Conservation (phyloP, 768 basidiomycete genomes). For the Hygrocybe coccinea region DNA sequence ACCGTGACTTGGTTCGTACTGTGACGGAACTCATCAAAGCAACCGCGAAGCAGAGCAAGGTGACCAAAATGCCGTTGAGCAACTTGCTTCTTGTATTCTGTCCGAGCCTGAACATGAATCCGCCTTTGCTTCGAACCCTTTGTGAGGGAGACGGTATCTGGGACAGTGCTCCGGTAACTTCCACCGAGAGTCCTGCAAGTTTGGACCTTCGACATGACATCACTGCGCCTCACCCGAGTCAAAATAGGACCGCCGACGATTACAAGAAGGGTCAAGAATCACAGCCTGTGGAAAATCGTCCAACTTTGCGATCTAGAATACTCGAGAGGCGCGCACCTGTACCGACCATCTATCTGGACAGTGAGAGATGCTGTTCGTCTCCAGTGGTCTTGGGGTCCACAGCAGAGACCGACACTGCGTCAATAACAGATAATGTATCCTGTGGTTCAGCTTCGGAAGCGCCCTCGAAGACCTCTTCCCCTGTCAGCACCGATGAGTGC, state of each 20-base stretch:
- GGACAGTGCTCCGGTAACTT: slow-evolving; percentile 28
- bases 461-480: slow-evolving; percentile 15
- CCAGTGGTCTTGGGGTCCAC: neutral
- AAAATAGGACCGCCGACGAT: neutral
- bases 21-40: slow-evolving; percentile 74
- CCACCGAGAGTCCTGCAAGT: slow-evolving; percentile 14
- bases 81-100: slow-evolving; percentile 86
- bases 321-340: slow-evolving; percentile 23
- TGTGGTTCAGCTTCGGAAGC: slow-evolving; percentile 31
- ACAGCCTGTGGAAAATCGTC: slow-evolving; percentile 13
- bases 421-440: slow-evolving; percentile 7
- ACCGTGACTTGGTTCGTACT: slow-evolving; percentile 78
- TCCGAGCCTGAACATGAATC: slow-evolving; percentile 78
- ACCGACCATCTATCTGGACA: slow-evolving; percentile 36
- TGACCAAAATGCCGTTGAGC: slow-evolving; percentile 90
- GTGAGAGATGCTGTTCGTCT: slow-evolving; percentile 15
- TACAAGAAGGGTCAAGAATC: slow-evolving; percentile 5
- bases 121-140: slow-evolving; percentile 62
- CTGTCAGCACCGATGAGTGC: slow-evolving; percentile 4
- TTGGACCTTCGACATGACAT: slow-evolving; percentile 5
- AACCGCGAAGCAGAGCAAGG: slow-evolving; percentile 60
- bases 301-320: slow-evolving; percentile 13
- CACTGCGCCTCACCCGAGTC: neutral
- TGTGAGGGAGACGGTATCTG: slow-evolving; percentile 71
- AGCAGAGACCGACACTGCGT: slow-evolving; percentile 1